Conservation (phyloP, 164 flowering plant genomes). For the Brasenia schreberi region DNA sequence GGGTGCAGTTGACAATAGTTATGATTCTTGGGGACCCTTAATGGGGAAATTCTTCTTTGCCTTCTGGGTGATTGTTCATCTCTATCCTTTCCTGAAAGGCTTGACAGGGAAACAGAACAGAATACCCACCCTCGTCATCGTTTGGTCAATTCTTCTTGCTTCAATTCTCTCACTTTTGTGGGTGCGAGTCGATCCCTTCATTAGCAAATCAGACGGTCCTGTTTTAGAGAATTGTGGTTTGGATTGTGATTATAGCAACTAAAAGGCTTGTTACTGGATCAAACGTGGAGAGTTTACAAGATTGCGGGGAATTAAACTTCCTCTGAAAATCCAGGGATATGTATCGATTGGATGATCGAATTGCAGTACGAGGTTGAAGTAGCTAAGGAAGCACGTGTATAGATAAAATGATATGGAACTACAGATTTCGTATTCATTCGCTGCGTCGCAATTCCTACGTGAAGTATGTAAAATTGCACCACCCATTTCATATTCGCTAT, state of each 20-base stretch:
- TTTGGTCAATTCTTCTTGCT: conserved; percentile 64
- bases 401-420: conserved; percentile 11
- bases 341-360: too few relatives aligned
- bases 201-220: conserved; percentile 25
- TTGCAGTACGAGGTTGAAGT: neutral
- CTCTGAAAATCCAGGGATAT: too few relatives aligned
- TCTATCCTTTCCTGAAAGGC: conserved; percentile 80
- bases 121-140: conserved; percentile 56
- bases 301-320: too few relatives aligned
- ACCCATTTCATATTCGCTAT: too few relatives aligned
- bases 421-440: neutral
- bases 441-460: neutral
- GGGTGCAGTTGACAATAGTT: conserved; percentile 59
- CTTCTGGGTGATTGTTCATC: conserved; percentile 63
- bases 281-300: too few relatives aligned
- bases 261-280: neutral
- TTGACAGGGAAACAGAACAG: conserved; percentile 49
- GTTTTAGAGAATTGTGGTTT: conserved; percentile 55
- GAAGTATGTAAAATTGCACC: neutral
- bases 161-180: conserved; percentile 61
- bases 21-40: conserved; percentile 72
- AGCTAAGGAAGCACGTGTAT: conserved; percentile 10
- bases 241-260: conserved; percentile 29
- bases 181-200: conserved; percentile 61
- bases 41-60: conserved; percentile 67